Conservation (phyloP, 129 eudicot genomes). For the sunflower (Helianthus annuus) region HanXRQr2.0-SUNRISE NC_035443.2:120794321-120794820, state of each 20-base stretch:
- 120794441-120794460: not conserved
- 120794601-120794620: constrained; percentile 7
- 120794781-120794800: too few relatives aligned
- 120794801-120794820: too few relatives aligned
- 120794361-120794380: too few relatives aligned
- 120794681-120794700: not conserved
- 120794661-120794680: constrained; percentile 6
- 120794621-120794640: not conserved
- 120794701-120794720: not conserved
- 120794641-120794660: not conserved
- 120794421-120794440: not conserved
- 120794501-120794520: not conserved
- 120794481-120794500: not conserved
- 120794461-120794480: too few relatives aligned
- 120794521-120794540: constrained; percentile 6
- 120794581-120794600: constrained; percentile 11
- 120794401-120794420: not conserved
- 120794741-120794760: too few relatives aligned
- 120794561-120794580: constrained; percentile 1
- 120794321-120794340: too few relatives aligned
- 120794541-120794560: constrained; percentile 1
- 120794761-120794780: too few relatives aligned
- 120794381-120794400: too few relatives aligned
- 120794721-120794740: not conserved
- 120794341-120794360: too few relatives aligned